Percentiles rank a stretch among this genome's conserved stretches.
Evolutionary conservation across 2,329 filamentous ascomycete genomes (phyloP).

Genomic region (Epichloe glyceriae): DNA sequence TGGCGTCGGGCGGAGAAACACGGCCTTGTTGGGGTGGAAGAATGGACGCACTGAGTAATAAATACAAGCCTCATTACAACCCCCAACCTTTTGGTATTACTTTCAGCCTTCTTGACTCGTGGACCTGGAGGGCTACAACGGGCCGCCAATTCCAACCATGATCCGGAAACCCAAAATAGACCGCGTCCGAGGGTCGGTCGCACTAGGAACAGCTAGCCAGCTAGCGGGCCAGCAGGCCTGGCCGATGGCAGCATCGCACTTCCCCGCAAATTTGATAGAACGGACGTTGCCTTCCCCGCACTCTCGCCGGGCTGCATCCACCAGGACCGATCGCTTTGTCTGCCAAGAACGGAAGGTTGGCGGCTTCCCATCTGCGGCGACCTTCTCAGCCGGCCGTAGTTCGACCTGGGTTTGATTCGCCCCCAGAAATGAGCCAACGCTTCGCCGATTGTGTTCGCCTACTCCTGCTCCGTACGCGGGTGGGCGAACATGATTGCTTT

Average conservation of each 20-base stretch:
- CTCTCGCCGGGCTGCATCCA: neutral
- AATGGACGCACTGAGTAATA: no score
- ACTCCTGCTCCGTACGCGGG: no score
- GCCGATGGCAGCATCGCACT: neutral
- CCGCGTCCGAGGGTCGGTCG: neutral
- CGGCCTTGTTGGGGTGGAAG: no score
- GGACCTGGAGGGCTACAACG: no score
- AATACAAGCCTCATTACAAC: no score
- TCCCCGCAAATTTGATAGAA: neutral
- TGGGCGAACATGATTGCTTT: neutral
- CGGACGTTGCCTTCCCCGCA: neutral
- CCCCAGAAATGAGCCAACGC: neutral
- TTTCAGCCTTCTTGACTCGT: no score
- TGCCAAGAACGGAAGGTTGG: neutral
- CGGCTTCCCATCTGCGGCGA: neutral
- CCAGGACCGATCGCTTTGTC: no score
- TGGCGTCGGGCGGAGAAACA: no score
- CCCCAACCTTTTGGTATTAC: no score
- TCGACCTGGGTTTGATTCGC: neutral
- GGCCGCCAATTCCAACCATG: neutral
- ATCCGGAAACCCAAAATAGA: neutral
- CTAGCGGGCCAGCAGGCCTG: neutral
- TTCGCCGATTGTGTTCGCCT: neutral
- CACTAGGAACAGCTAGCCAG: neutral
- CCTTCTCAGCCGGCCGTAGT: neutral